Conservation (phyloP, 2,329 filamentous ascomycete genomes). For the Ceratocystis eucalypticola region DNA sequence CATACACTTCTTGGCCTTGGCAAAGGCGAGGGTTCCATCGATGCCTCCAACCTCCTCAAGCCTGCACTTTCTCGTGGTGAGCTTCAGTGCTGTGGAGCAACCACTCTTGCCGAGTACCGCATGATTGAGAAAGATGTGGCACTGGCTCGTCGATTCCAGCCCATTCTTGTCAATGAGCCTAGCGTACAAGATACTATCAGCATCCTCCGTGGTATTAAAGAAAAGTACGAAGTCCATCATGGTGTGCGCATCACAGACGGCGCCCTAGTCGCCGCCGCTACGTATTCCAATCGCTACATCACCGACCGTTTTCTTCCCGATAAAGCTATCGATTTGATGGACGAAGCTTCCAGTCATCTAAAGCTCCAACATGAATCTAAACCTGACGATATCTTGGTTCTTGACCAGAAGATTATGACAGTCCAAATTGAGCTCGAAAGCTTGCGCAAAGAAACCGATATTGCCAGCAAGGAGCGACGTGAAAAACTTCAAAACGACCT, state of each 20-base stretch:
- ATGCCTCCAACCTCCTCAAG: conserved; percentile 89
- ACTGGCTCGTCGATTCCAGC: conserved; percentile 81
- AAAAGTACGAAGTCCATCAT: conserved; percentile 94
- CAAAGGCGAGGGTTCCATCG: conserved; percentile 91
- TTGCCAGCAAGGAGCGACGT: conserved; percentile 73
- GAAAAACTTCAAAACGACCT: conserved; percentile 72
- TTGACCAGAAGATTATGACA: conserved; percentile 92
- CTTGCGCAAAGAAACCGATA: conserved; percentile 81
- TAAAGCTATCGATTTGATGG: conserved; percentile 93
- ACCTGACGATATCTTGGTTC: conserved; percentile 79
- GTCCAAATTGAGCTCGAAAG: conserved; percentile 96
- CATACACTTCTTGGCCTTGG: conserved; percentile 84
- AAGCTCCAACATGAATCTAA: conserved; percentile 93
- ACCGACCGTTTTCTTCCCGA: conserved; percentile 92
- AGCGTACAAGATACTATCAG: conserved; percentile 86
- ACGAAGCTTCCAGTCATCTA: conserved; percentile 83
- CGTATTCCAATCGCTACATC: conserved; percentile 89
- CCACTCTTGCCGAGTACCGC: conserved; percentile 83
- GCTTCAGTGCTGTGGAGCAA: conserved; percentile 88
- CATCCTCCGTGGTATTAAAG: conserved; percentile 90
- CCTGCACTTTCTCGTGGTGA: conserved; percentile 86
- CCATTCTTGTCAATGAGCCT: conserved; percentile 85
- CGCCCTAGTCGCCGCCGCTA: conserved; percentile 79
- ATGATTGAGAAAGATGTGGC: conserved; percentile 93
- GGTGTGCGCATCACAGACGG: conserved; percentile 89